These are phyloP conservation scores for Lasiodiplodia sp. DNA, from an alignment of 2,329 filamentous ascomycete genomes.

Conservation along the genomic window DNA sequence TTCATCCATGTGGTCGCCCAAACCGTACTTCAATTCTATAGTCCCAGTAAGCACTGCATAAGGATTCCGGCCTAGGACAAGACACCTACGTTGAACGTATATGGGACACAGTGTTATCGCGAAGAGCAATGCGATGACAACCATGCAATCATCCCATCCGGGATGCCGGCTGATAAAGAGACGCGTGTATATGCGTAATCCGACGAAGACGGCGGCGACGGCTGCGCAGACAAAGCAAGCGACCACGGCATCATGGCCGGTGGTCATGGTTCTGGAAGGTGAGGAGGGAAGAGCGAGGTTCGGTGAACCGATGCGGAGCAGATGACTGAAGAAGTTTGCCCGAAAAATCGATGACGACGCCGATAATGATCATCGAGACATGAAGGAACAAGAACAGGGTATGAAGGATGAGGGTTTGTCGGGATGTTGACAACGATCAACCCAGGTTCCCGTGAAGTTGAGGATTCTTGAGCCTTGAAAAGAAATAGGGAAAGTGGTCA, in stretches of 20 bases:
- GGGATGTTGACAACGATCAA: neutral
- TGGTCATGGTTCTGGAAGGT: slow-evolving; percentile 4
- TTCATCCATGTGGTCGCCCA: slow-evolving; percentile 9
- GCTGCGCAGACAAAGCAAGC: slow-evolving; percentile 19
- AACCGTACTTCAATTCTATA: slow-evolving; percentile 12
- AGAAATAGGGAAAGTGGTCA: neutral
- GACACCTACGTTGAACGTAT: slow-evolving; percentile 7
- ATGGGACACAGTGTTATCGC: slow-evolving; percentile 11
- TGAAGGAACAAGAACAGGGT: too few species aligned
- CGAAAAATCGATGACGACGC: too few species aligned
- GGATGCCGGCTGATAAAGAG: slow-evolving; percentile 22
- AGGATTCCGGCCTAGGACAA: too few species aligned
- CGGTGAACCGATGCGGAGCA: neutral
- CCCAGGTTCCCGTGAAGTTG: neutral
- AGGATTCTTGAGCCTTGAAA: neutral
- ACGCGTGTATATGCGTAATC: slow-evolving; percentile 19
- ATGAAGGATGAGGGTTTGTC: too few species aligned
- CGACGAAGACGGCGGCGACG: slow-evolving; percentile 16
- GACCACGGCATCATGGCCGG: slow-evolving; percentile 15
- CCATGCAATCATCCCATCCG: slow-evolving; percentile 23
- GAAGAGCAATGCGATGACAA: slow-evolving; percentile 19
- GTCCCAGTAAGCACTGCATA: neutral
- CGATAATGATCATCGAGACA: too few species aligned
- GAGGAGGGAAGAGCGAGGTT: neutral
- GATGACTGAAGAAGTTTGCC: neutral